Percentiles rank a stretch among this genome's conserved stretches.
Conservation (phyloP, 1,139 yeast species). For the Protomyces macrosporus region DNA sequence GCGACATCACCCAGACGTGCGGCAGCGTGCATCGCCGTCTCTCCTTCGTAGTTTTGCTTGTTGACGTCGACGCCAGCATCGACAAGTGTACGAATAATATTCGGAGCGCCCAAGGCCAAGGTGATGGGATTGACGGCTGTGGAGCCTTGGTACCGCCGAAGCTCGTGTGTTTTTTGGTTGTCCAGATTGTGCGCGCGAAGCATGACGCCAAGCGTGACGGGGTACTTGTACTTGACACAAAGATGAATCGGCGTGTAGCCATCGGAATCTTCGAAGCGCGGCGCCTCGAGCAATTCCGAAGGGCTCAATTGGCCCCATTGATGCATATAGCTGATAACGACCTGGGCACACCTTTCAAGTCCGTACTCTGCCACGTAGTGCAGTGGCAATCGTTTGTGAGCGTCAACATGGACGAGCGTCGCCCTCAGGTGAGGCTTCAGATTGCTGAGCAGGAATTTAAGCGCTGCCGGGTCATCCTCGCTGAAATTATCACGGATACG, state of each 20-base stretch:
- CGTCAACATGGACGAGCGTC: slow-evolving; percentile 61
- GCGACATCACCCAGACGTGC: slow-evolving; percentile 56
- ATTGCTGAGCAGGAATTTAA: slow-evolving; percentile 50
- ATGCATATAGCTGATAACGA: slow-evolving; percentile 51
- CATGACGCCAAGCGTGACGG: slow-evolving; percentile 62
- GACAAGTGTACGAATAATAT: slow-evolving; percentile 53
- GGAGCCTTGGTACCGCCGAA: slow-evolving; percentile 37
- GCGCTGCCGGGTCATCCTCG: slow-evolving; percentile 49
- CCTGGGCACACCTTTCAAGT: slow-evolving; percentile 54
- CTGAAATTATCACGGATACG: slow-evolving; percentile 25
- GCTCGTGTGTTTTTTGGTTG: slow-evolving; percentile 42
- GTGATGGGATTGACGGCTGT: slow-evolving; percentile 5
- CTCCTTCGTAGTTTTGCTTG: slow-evolving; percentile 59
- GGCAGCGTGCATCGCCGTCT: slow-evolving; percentile 78
- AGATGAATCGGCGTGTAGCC: slow-evolving; percentile 75
- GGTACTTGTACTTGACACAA: slow-evolving; percentile 78
- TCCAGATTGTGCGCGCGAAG: slow-evolving; percentile 37
- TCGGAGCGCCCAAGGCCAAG: slow-evolving; percentile 46
- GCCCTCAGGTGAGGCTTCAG: slow-evolving; percentile 51
- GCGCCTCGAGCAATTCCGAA: slow-evolving; percentile 45
- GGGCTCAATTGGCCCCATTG: slow-evolving; percentile 42
- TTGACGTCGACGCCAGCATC: slow-evolving; percentile 60
- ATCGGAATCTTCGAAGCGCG: slow-evolving; percentile 80
- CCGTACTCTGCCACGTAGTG: slow-evolving; percentile 92
- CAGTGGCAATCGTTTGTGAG: slow-evolving; percentile 74